phyloP scores from a whole-genome alignment of 1,284 basidiomycete genomes.

The Apiotrichum mycotoxinovorans region DNA sequence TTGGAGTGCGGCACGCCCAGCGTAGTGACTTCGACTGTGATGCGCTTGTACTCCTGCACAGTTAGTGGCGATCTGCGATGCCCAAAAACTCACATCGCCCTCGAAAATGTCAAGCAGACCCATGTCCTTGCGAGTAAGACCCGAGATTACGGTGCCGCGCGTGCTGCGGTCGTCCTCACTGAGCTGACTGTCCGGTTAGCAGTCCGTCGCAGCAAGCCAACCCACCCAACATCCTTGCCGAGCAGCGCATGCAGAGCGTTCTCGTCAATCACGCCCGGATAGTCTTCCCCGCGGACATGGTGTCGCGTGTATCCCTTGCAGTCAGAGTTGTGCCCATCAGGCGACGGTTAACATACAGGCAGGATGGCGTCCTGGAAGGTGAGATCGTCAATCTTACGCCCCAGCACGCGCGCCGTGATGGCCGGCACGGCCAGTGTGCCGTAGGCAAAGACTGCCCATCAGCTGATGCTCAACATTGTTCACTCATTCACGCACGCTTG shows the following conservation, averaged over 20 bases:
- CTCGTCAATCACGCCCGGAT: conserved; percentile 65
- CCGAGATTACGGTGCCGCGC: conserved; percentile 66
- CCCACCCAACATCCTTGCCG: conserved; percentile 5
- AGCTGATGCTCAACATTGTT: neutral
- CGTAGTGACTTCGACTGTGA: conserved; percentile 56
- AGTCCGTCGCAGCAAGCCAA: conserved; percentile 32
- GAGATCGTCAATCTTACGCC: conserved; percentile 58
- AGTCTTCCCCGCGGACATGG: conserved; percentile 62
- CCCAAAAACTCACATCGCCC: conserved; percentile 47
- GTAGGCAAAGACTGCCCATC: conserved; percentile 70
- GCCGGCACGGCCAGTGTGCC: conserved; percentile 74
- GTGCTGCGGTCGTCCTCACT: conserved; percentile 56
- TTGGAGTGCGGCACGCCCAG: conserved; percentile 50
- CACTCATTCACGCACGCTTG: conserved; percentile 1
- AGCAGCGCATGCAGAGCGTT: conserved; percentile 20
- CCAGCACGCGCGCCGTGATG: conserved; percentile 63
- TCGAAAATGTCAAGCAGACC: conserved; percentile 68
- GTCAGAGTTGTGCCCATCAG: conserved; percentile 3
- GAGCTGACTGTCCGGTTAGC: conserved; percentile 39
- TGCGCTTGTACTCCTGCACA: conserved; percentile 65
- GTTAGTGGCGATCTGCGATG: neutral
- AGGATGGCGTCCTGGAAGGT: conserved; percentile 59
- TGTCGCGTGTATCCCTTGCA: conserved; percentile 71
- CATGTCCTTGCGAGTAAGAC: conserved; percentile 62
- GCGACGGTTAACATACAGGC: conserved; percentile 45